Evolutionary conservation across 2,329 filamentous ascomycete species (phyloP), one percentile per base, ranked within the genome.

Genomic region (Colletotrichum sp.): DNA sequence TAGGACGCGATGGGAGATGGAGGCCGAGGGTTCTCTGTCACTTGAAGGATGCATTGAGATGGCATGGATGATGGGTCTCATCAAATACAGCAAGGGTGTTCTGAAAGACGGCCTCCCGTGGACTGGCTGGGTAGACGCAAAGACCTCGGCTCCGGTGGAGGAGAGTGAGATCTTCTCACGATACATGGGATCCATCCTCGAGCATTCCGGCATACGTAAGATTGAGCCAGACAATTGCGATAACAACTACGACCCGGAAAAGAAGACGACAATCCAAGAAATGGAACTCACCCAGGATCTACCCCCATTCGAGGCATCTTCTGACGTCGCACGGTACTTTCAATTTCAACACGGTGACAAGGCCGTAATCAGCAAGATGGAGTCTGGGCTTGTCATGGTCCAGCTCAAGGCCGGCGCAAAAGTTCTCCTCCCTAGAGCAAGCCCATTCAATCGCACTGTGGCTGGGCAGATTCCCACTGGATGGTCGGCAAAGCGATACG

Each of bases 11-110:
- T 99, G 97, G 97, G 96, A 99, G 88, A 99, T 99, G 96, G 97
- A 99, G 85, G 96, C 97, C 1, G 93, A 96, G 79, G 97, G 97
- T 82, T 92, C 98, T 82, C 99, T 99, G 88, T 99, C 97, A 13
- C 92, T 99, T 18, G 97, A 99, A 85, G 97, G 97, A 30, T 99
- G 96, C 82, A 94, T 99, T 76, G 97, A 99, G 86, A 99, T 99
- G 96, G 96, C 97, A 28, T 99, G 97, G 97, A 95, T 99, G 86
- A 99, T 99, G 96, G 97, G 97, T 82, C 92, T 99, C 75, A 99
- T 99, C 89, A 98, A 96, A 90, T 98, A 99, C 86, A 95, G 98
- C 89, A 98, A 99, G 80, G 96, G 96, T 21, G 93, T 93, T 32
- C 92, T 99, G 84, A 99, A 99, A 89, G 16, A 65, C 8, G 96